A percentile compares a stretch with the other conserved stretches of the same genome.
These are phyloP conservation scores for Colletotrichum sp. DNA, from an alignment of 2,329 filamentous ascomycete species.

Conservation along the genomic window DNA sequence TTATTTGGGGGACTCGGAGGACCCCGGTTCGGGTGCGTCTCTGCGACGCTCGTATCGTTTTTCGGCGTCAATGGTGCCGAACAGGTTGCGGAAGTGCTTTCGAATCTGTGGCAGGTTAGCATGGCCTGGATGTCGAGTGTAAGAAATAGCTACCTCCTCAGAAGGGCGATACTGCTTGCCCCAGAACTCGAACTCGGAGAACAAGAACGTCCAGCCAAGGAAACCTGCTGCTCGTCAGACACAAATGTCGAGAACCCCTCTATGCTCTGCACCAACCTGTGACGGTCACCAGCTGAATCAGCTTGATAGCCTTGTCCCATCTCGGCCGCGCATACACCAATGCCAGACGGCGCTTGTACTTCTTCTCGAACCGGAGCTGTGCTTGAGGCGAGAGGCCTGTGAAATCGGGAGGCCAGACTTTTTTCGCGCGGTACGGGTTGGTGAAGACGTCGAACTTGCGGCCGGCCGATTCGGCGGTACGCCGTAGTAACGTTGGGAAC, in stretches of 20 bases:
- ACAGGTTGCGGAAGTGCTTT: constrained; percentile 40
- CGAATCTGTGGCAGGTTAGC: constrained; percentile 34
- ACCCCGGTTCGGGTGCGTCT: constrained; percentile 38
- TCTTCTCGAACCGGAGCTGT: constrained; percentile 79
- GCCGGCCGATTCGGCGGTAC: constrained; percentile 21
- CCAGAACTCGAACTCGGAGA: constrained; percentile 49
- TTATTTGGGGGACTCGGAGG: constrained; percentile 25
- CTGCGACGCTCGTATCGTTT: constrained; percentile 46
- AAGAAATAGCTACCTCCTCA: too few species aligned
- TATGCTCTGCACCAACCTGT: constrained; percentile 50
- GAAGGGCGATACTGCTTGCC: constrained; percentile 47
- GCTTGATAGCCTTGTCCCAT: constrained; percentile 69
- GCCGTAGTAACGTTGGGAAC: constrained; percentile 38
- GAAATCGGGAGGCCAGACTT: constrained; percentile 81
- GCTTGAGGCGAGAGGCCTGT: constrained; percentile 71
- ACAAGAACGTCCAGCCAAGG: constrained; percentile 44
- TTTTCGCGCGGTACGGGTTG: constrained; percentile 70
- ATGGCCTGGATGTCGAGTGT: too few species aligned
- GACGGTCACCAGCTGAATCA: constrained; percentile 67
- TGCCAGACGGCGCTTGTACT: constrained; percentile 73
- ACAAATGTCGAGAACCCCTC: not conserved
- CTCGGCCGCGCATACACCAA: constrained; percentile 65
- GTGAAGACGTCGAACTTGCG: constrained; percentile 43
- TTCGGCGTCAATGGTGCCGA: constrained; percentile 44
- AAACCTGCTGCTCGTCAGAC: constrained; percentile 32